Base-by-base conservation (phyloP, 2,329 filamentous ascomycete species). In the Penicillium thymicola region DNA sequence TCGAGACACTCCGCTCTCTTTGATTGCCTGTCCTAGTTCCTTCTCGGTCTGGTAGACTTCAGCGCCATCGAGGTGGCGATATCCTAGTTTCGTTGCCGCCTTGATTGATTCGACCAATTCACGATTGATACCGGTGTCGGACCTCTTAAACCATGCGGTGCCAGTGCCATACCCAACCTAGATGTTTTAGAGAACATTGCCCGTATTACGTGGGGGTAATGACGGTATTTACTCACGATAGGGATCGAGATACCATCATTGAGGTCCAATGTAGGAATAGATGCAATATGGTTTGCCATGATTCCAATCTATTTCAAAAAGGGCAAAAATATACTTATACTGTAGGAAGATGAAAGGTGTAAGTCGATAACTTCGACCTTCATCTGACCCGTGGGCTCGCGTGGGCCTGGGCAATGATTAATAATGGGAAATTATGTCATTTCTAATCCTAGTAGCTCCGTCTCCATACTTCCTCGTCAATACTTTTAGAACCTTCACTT, bases 141-240 rank as follows among this genome's bases (percentile, higher is more conserved):
- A 74, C 2, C 61, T 71, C 70, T 88, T 88, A 69, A 77, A 86
- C 84, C 84, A 88, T 1, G 83, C 82, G 1, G 85, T 88, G 30
- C 85, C 85, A 0, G 81, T 82, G 27, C 85, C 85, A 71, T 84
- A 88, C 23, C 77, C 84, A 18, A 88, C 71, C 82, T 84, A 48
- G 5, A 11, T 41, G 25, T 16, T 23, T 62, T 23, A 60, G 55
- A 43, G 16, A 32, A 46, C 4, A 32, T 40, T 36, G 13, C 14
- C 44, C 21, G 11, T 25, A 36, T n/a, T 28, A 25, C 16, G 30
- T n/a, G 18, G 28, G 34, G 11, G 10, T 37, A 27, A 9, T 18
- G 25, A 41, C 14, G 23, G 55, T 21, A 40, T 40, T 5, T n/a
- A 66, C 74, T 63, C 66, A 82, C 79, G 75, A 84, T 78, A 2